Conservation (phyloP, 345 rosid genomes). For the Litchi chinensis region DNA sequence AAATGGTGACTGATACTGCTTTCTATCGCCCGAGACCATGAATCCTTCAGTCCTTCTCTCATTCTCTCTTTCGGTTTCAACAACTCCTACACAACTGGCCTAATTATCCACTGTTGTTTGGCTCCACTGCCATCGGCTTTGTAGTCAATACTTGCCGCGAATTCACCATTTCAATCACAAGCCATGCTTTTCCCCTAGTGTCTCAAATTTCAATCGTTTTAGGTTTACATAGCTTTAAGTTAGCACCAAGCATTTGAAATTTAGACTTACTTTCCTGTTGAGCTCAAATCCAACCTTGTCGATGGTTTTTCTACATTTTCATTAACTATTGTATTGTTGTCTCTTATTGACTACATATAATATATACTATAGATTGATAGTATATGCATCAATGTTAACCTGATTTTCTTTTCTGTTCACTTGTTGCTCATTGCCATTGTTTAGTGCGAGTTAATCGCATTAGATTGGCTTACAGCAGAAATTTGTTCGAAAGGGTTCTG, state of each 20-base stretch:
- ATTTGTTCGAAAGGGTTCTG: too few species aligned
- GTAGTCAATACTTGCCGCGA: conserved; percentile 15
- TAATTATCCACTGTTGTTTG: neutral
- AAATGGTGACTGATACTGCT: conserved; percentile 22
- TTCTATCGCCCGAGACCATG: conserved; percentile 9
- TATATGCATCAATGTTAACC: too few species aligned
- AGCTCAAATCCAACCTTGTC: too few species aligned
- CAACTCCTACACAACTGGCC: conserved; percentile 7
- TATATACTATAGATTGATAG: too few species aligned
- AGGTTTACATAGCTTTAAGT: neutral
- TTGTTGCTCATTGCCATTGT: too few species aligned
- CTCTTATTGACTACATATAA: too few species aligned
- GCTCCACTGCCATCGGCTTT: neutral
- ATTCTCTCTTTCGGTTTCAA: neutral
- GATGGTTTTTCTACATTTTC: too few species aligned
- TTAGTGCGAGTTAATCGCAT: too few species aligned
- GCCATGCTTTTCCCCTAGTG: neutral
- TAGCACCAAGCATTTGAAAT: neutral
- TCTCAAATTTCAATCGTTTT: too few species aligned
- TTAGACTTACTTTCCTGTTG: neutral
- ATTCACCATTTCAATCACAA: conserved; percentile 1
- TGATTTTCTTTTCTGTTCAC: too few species aligned
- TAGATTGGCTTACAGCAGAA: too few species aligned
- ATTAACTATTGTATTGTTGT: too few species aligned
- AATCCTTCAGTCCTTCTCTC: neutral